Evolutionary conservation across 805 yeast genomes (phyloP), one percentile per base, ranked within the genome.

Genomic region (Saturnispora sanitii): DNA sequence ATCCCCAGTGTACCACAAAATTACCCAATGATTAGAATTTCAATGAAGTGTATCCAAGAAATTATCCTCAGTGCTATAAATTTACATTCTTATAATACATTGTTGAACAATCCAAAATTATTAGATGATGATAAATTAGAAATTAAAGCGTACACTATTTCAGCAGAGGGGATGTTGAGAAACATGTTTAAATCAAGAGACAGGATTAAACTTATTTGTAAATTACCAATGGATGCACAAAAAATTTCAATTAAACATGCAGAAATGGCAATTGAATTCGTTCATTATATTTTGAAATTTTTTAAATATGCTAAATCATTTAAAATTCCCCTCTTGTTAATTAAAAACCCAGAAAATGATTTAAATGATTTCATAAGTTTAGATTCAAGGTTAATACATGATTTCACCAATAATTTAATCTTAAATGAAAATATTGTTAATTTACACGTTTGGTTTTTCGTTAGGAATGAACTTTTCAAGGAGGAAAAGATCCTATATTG

Each of bases 131-230:
- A 74, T 23, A 67, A 68, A 45, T 68, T 67, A 16, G 73, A 71
- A 29, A 58, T 70, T 25, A 66, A 46, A 16, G 43, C 48, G 37
- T 49, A 56, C 26, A 31, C 41, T 13, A 42, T 48, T 33, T 45
- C 62, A 42, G 48, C 71, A 46, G 60, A 60, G 59, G 52, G 71
- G 47, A 64, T 49, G 62, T 26, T 59, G 17, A 49, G 84, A 34
- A 71, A 78, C 33, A 62, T 90, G n/a, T 86, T 90, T 50, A 74
- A 80, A 43, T 79, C 77, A 39, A 78, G 76, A 38, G 68, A 64
- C 18, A 72, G 75, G 39, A 59, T 85, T 21, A 75, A 71, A 34
- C 54, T 75, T 28, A 53, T 90, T 4, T 65, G 75, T 2, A 61
- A 60, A 15, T 57, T 86, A 25, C 85, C 95, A 0, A 73, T 73